Evolutionary conservation across 345 rosid genomes (phyloP), one percentile per base, ranked within the genome.

Genomic region (Carallia brachiata): DNA sequence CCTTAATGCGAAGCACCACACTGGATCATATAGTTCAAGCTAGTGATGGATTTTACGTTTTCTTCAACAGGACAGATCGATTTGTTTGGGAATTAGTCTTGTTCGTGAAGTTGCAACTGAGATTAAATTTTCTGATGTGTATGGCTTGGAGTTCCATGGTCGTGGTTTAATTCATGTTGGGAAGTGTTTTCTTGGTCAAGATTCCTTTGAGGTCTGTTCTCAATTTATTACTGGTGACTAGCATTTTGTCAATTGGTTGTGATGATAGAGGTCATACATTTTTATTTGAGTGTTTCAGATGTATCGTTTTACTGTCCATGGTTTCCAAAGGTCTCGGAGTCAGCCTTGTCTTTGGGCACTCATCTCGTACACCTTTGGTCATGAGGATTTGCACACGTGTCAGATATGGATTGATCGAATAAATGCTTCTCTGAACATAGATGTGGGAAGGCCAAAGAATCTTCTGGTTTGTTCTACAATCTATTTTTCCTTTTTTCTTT

Each of bases 371-470:
- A 86, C 81, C 61, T 94, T 94, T 79, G 93, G 91, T 44, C 90
- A 88, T 72, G 78, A 77, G 75, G 93, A 94, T 70, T 74, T 81
- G 82, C 81, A 75, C 74, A 76, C 75, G 17, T 94, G 96, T 74
- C 89, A 77, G 80, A 79, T 73, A 66, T 94, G 96, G 97, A 86
- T 90, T 61, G 81, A 83, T 78, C 79, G 52, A 37, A 76, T 91
- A 66, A 80, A 79, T 61, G 85, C 80, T 73, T 80, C 75, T 71
- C 74, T 91, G 65, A 81, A 81, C 50, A 67, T 77, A 68, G 83
- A 89, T 71, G 65, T 76, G 7, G 88, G 75, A 66, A 87, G 98
- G 74, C 98, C 98, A 1, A 88, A 88, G 78, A 87, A 80, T 75
- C 93, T 94, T 71, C 74, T 94, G 88, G 98, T 91, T 75, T 60